Evolutionary conservation across 306 rosid genomes (phyloP), one percentile per base, ranked within the genome.

Genomic region (Ormosia emarginata): DNA sequence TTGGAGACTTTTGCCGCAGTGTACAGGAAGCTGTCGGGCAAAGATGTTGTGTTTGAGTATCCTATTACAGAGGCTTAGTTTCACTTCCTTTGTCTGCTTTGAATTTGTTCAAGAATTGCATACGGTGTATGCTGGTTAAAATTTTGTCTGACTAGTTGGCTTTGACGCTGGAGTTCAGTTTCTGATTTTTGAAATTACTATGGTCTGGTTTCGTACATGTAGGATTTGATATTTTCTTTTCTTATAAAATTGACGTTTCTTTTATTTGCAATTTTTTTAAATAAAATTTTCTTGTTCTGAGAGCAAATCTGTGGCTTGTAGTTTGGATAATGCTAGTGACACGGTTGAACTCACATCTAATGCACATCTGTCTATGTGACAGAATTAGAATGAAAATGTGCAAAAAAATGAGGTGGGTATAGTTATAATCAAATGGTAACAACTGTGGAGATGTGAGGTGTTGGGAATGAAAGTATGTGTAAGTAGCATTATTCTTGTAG

Each of bases 31-130:
- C 90, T 95, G 44, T 88, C 98, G 0, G 98, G 98, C 67, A 93
- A 93, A 85, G 98, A 95, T 64, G 98, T 93, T 5, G 93, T 91
- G 67, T 95, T 95, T 12, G 98, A 95, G 69, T 95, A 87, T 73
- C 98, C 97, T 2, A 37, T 84, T 4, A 59, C 93, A 0, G 98
- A 93, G 84, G 88, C 92, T 8, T 93, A 89, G 81, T 30, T 75
- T 66, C 11, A 11, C 3, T 32, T 40, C 9, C 8, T 18, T 29
- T 59, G 33, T 71, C 24, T 41, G 69, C 59, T 40, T 50, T 73
- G 63, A 65, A 73, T 37, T 67, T 72, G 14, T 43, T 78, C 6
- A 2, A 36, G 70, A 40, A 50, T 70, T 69, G 74, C 82, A 40
- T n/a, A 46, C 50, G 77, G 33, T 37, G 49, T 75, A 79, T 80